Evolutionary conservation across 345 rosid genomes (phyloP).

Genomic region (Brassica nigra): DNA sequence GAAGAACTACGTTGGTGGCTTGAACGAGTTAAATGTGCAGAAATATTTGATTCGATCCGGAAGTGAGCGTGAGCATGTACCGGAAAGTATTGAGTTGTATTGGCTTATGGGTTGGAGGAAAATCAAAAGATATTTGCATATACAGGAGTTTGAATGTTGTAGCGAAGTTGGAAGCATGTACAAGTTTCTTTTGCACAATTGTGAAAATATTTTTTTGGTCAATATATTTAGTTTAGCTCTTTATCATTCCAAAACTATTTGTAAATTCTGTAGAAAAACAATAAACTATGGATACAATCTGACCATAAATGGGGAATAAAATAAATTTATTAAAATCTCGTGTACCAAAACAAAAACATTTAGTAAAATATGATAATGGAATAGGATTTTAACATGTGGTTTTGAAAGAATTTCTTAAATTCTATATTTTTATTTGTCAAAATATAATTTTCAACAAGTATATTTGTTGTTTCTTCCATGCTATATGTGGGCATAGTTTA

Average conservation of each 20-base stretch:
- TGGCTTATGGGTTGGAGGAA: not conserved
- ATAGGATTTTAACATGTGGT: no score
- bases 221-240: no score
- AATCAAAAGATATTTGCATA: not conserved
- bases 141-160: not conserved
- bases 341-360: no score
- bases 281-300: no score
- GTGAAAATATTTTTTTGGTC: no score
- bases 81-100: slow-evolving; percentile 1
- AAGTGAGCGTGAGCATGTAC: not conserved
- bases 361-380: no score
- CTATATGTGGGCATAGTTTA: not conserved
- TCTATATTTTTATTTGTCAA: no score
- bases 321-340: no score
- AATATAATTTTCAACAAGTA: not conserved
- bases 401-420: no score
- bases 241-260: no score
- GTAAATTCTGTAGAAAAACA: no score
- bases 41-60: not conserved
- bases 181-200: not conserved
- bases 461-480: not conserved
- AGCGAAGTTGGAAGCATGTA: not conserved
- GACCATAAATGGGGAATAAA: no score
- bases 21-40: not conserved
- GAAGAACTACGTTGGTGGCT: not conserved